phyloP scores from a whole-genome alignment of 129 eudicot species.

The Flaveria brownii region DNA sequence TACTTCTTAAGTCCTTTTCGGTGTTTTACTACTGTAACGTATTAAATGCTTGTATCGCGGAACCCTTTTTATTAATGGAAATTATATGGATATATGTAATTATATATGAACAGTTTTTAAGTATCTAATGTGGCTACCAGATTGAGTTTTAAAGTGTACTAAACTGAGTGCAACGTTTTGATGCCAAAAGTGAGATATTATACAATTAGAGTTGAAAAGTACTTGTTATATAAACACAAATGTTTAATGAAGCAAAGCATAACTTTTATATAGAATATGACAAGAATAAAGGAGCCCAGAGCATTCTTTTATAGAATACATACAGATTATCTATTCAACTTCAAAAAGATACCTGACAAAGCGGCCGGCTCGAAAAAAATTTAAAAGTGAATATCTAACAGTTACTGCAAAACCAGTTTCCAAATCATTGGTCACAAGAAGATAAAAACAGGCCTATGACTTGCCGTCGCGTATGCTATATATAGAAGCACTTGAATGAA shows the following conservation, averaged over 20 bases:
- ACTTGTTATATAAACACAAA: not conserved
- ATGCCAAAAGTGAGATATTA: slow-evolving; percentile 2
- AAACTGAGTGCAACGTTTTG: not conserved
- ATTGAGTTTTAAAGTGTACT: not conserved
- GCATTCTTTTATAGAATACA: not conserved
- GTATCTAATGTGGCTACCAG: not conserved
- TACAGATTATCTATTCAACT: not conserved
- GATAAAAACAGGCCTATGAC: slow-evolving; percentile 18
- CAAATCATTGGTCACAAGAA: not conserved
- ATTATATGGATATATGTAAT: not conserved
- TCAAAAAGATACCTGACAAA: not conserved
- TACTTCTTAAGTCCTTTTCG: too few species aligned
- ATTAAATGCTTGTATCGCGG: slow-evolving; percentile 9
- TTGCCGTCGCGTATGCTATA: slow-evolving; percentile 13
- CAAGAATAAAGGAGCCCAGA: slow-evolving; percentile 11
- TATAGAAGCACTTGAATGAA: slow-evolving; percentile 13
- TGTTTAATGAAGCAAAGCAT: not conserved
- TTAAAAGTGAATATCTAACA: not conserved
- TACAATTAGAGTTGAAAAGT: not conserved
- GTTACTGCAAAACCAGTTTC: not conserved
- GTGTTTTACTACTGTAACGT: not conserved
- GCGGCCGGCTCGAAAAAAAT: slow-evolving; percentile 19
- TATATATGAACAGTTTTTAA: slow-evolving; percentile 12
- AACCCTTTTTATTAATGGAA: slow-evolving; percentile 13
- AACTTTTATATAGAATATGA: slow-evolving; percentile 11